Conservation (phyloP, 1,284 basidiomycete genomes). For the Trichosporon inkin region DNA sequence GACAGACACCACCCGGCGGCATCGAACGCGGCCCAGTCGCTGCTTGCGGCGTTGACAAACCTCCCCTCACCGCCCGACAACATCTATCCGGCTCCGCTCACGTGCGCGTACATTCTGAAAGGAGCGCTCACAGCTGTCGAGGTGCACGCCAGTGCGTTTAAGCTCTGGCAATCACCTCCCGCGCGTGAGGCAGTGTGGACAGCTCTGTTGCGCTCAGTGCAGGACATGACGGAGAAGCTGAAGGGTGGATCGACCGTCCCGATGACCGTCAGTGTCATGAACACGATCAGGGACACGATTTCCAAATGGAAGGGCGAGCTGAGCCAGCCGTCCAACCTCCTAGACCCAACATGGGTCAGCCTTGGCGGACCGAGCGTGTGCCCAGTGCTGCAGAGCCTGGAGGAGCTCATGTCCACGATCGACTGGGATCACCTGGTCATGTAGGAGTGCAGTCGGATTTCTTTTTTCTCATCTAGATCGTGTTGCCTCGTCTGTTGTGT, state of each 20-base stretch:
- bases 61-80: slow-evolving; percentile 3
- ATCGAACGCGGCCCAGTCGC: slow-evolving; percentile 3
- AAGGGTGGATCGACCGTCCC: slow-evolving; percentile 29
- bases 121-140: slow-evolving; percentile 6
- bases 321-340: neutral
- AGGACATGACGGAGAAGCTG: slow-evolving; percentile 11
- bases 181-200: slow-evolving; percentile 9
- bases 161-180: slow-evolving; percentile 9
- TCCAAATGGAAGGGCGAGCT: slow-evolving; percentile 1
- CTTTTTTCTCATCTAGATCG: too few relatives aligned
- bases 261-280: slow-evolving; percentile 5
- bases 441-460: neutral
- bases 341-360: neutral
- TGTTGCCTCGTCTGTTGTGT: too few relatives aligned
- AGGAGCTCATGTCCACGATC: slow-evolving; percentile 6
- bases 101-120: slow-evolving; percentile 5
- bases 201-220: neutral
- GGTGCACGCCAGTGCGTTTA: slow-evolving; percentile 9
- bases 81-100: slow-evolving; percentile 11
- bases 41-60: slow-evolving; percentile 7
- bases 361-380: neutral
- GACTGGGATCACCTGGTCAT: slow-evolving; percentile 2
- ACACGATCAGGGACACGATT: neutral
- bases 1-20: slow-evolving; percentile 3
- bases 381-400: neutral